phyloP scores from a whole-genome alignment of 2,329 filamentous ascomycete genomes.

The Mollisia scopiformis region DNA sequence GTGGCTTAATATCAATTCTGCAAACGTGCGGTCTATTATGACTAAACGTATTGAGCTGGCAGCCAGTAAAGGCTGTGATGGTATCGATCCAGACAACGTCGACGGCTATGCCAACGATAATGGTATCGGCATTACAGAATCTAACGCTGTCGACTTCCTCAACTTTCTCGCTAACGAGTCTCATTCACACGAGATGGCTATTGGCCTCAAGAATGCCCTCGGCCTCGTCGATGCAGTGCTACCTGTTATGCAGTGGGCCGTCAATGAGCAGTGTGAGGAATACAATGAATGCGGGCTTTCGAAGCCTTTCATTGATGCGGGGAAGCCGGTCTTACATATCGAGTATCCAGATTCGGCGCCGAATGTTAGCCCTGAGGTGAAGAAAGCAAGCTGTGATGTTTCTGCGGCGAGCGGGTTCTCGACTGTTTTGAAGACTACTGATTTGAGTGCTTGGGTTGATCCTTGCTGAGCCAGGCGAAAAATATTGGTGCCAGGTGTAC shows the following conservation, averaged over 20 bases:
- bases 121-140: constrained; percentile 59
- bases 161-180: constrained; percentile 62
- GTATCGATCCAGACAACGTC: constrained; percentile 72
- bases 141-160: constrained; percentile 61
- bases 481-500: too few relatives aligned
- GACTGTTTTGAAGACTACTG: constrained; percentile 22
- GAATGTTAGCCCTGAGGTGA: constrained; percentile 1
- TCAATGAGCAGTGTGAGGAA: constrained; percentile 71
- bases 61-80: constrained; percentile 64
- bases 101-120: constrained; percentile 69
- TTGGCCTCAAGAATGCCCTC: constrained; percentile 72
- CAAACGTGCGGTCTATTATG: constrained; percentile 68
- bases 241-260: constrained; percentile 61
- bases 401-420: constrained; percentile 19
- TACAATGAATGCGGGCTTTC: constrained; percentile 63
- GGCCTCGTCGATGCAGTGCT: constrained; percentile 56
- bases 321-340: constrained; percentile 74
- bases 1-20: constrained; percentile 64
- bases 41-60: constrained; percentile 60
- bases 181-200: constrained; percentile 55
- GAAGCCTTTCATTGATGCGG: constrained; percentile 57
- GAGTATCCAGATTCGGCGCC: constrained; percentile 61
- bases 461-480: constrained; percentile 11
- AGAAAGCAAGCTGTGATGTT: constrained; percentile 6
- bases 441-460: constrained; percentile 23